These are phyloP conservation scores for Aspergillus pseudoglaucus DNA, from an alignment of 2,329 filamentous ascomycete species.

Conservation along the genomic window DNA sequence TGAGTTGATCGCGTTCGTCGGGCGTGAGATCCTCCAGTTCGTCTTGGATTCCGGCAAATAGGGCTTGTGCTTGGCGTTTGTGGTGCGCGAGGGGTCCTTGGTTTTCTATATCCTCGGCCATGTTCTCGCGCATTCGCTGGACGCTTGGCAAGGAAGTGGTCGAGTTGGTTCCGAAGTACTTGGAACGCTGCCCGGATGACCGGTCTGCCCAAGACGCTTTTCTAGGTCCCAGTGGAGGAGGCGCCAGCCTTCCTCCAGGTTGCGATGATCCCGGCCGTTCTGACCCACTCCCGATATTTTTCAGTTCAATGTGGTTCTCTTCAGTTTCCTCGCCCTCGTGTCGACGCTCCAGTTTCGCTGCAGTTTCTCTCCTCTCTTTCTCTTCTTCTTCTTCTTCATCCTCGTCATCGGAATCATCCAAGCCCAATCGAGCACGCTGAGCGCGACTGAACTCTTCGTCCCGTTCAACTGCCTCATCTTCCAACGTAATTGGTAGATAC, in stretches of 20 bases:
- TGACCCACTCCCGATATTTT: constrained; percentile 26
- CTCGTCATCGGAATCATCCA: constrained; percentile 49
- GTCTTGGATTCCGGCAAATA: constrained; percentile 83
- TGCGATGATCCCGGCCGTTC: constrained; percentile 3
- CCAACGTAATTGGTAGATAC: constrained; percentile 88
- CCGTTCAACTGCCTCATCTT: constrained; percentile 87
- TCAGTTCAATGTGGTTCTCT: constrained; percentile 45
- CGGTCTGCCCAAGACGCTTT: constrained; percentile 40
- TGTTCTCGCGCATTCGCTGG: constrained; percentile 29
- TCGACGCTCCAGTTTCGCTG: constrained; percentile 15
- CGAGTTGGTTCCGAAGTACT: constrained; percentile 33
- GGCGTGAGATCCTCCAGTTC: constrained; percentile 92
- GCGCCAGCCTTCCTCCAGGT: not conserved
- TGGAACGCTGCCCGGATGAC: constrained; percentile 33
- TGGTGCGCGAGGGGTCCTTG: constrained; percentile 52
- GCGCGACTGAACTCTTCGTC: constrained; percentile 81
- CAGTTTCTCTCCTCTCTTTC: constrained; percentile 42
- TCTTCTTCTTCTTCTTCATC: constrained; percentile 37
- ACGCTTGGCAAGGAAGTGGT: constrained; percentile 27
- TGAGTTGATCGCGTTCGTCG: constrained; percentile 77
- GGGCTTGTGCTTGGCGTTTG: constrained; percentile 71
- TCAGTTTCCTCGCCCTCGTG: constrained; percentile 33
- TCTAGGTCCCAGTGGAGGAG: constrained; percentile 15
- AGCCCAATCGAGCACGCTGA: constrained; percentile 63
- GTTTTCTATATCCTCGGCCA: constrained; percentile 57